Evolutionary conservation across 257 asterid genomes (phyloP), one percentile per base, ranked within the genome.

Genomic region (Jasminum sambac): DNA sequence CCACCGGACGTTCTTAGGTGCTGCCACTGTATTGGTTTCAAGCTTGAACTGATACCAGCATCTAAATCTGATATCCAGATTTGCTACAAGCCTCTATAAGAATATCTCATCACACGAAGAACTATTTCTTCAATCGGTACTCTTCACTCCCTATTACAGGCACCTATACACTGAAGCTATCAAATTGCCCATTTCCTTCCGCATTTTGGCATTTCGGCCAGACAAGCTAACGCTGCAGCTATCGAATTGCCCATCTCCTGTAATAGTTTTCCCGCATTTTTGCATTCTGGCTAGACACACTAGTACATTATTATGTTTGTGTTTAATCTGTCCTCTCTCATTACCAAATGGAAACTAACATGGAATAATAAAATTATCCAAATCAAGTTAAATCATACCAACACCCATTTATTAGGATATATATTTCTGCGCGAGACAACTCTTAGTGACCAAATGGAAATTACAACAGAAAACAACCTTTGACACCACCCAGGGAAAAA

Each of bases 361-460:
- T 21, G 40, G 12, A 26, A 59, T 41, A 30, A 30, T 30, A 1
- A 30, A 30, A 30, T 30, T 30, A 30, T 30, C 36, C 36, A 55
- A 55, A 23, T 19, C 5, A 55, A 21, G 36, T 55, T 42, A 38
- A 41, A 25, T 37, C n/a, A 36, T 57, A 16, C 34, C 43, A 55
- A 41, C 26, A 34, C 46, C 39, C 36, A 55, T 55, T 30, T 25
- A 59, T 50, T 50, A 6, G 6, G 26, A 60, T 30, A 46, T 21
- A 48, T 48, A 48, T 61, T 40, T 37, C 38, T 58, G 11, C 43
- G 41, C 2, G 21, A 41, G 4, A 23, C 50, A 41, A 16, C 52
- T 59, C 37, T 14, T 52, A 63, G 23, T n/a, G 36, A 25, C 19
- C 4, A 70, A 77, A 62, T 63, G 7, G 23, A 67, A 10, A 41